phyloP scores from a whole-genome alignment of 257 asterid species.

The Solanum virginianum region DNA sequence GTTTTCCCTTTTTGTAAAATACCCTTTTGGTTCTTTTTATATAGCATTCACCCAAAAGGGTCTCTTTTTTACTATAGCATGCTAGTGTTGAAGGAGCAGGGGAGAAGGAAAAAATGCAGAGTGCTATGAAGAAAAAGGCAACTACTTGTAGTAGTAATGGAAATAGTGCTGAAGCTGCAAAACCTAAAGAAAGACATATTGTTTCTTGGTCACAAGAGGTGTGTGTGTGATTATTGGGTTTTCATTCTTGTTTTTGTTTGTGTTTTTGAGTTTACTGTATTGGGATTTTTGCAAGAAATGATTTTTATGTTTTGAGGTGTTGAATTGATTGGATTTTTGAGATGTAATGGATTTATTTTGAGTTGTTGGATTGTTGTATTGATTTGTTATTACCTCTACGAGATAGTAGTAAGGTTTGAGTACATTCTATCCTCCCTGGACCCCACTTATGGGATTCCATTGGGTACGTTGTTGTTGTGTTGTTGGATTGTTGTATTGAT shows the following conservation, averaged over 20 bases:
- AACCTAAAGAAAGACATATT: conserved; percentile 84
- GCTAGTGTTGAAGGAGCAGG: conserved; percentile 54
- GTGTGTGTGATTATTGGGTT: conserved; percentile 21
- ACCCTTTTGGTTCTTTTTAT: neutral
- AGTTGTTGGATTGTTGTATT: neutral
- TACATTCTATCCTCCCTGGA: too few relatives aligned
- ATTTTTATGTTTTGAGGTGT: neutral
- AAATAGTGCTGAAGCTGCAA: conserved; percentile 27
- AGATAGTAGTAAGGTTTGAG: too few relatives aligned
- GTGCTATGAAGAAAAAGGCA: conserved; percentile 43
- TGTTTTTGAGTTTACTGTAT: neutral
- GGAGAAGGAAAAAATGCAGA: conserved; percentile 37
- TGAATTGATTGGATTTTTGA: conserved; percentile 1
- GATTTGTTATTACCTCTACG: neutral
- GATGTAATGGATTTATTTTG: neutral
- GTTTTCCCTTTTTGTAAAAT: conserved; percentile 11
- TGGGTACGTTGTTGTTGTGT: neutral
- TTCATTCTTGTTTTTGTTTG: neutral
- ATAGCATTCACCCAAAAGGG: conserved; percentile 31
- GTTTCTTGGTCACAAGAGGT: conserved; percentile 99
- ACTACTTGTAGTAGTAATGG: neutral
- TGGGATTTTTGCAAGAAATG: neutral
- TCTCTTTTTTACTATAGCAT: conserved; percentile 41
- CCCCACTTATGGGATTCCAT: too few relatives aligned
- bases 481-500: neutral